These are phyloP conservation scores for Euclidium syriacum DNA, from an alignment of 345 rosid species.

Conservation along the genomic window DNA sequence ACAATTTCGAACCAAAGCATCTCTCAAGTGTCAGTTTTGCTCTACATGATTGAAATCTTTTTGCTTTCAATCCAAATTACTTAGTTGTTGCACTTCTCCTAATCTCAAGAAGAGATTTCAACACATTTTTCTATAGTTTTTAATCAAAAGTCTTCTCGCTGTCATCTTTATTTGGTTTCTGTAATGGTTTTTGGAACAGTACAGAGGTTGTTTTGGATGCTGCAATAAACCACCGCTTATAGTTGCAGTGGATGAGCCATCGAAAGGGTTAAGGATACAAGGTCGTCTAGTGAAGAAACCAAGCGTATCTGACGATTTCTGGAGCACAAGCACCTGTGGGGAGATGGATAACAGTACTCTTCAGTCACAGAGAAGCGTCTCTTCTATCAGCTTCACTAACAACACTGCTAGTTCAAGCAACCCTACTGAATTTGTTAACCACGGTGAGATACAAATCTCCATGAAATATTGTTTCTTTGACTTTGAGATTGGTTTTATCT, in stretches of 20 bases:
- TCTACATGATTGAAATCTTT: not conserved
- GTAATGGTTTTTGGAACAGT: constrained; percentile 83
- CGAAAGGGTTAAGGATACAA: constrained; percentile 50
- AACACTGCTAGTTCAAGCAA: constrained; percentile 39
- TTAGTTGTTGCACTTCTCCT: not conserved
- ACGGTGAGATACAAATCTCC: constrained; percentile 42
- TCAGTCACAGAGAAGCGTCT: constrained; percentile 59
- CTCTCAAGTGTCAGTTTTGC: not conserved
- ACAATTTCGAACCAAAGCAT: not conserved
- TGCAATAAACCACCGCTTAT: constrained; percentile 41
- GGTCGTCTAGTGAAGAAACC: constrained; percentile 40
- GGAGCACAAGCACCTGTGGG: constrained; percentile 59
- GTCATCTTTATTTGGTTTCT: constrained; percentile 30
- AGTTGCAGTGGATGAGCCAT: constrained; percentile 43
- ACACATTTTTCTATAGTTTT: constrained; percentile 8
- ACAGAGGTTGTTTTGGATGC: constrained; percentile 94
- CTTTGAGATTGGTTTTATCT: not conserved
- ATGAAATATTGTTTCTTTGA: not conserved
- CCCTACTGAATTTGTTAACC: constrained; percentile 64
- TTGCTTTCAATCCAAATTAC: not conserved
- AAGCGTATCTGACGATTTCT: constrained; percentile 46
- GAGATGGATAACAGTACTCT: constrained; percentile 54
- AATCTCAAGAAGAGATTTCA: not conserved
- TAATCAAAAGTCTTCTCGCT: constrained; percentile 34
- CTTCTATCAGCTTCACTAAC: constrained; percentile 48